Conservation (phyloP, 1,139 yeast genomes). For the Pichia sp. region DNA sequence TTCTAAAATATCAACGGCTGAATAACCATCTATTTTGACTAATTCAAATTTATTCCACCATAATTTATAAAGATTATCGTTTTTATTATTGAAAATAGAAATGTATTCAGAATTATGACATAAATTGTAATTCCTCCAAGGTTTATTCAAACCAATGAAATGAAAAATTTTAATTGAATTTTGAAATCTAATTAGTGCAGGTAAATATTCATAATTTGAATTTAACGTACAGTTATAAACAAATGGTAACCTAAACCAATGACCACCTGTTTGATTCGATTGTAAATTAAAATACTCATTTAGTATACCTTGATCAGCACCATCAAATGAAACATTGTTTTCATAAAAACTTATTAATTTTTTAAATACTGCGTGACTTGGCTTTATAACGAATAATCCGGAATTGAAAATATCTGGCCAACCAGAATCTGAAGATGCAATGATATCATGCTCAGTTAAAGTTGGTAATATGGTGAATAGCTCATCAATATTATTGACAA, state of each 20-base stretch:
- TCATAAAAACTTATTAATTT: slow-evolving; percentile 37
- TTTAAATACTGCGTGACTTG: slow-evolving; percentile 42
- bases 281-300: slow-evolving; percentile 60
- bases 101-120: slow-evolving; percentile 10
- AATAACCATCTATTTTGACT: slow-evolving; percentile 5
- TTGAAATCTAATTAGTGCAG: slow-evolving; percentile 64
- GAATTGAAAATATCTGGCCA: slow-evolving; percentile 96
- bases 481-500: slow-evolving; percentile 40
- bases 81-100: slow-evolving; percentile 14
- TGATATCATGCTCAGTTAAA: slow-evolving; percentile 32
- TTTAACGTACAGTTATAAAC: slow-evolving; percentile 78
- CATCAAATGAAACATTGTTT: slow-evolving; percentile 54
- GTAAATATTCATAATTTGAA: slow-evolving; percentile 67
- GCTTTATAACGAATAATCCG: slow-evolving; percentile 69
- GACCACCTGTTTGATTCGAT: slow-evolving; percentile 24
- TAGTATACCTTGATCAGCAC: slow-evolving; percentile 91
- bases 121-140: slow-evolving; percentile 47
- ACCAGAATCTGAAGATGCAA: slow-evolving; percentile 88
- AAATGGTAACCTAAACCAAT: slow-evolving; percentile 72
- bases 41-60: slow-evolving; percentile 36
- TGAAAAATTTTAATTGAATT: slow-evolving; percentile 58
- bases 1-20: slow-evolving; percentile 13
- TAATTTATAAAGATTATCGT: slow-evolving; percentile 27
- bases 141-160: slow-evolving; percentile 74
- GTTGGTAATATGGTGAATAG: slow-evolving; percentile 30